phyloP scores from a whole-genome alignment of 2,329 filamentous ascomycete species.

The Fusarium denticulatum region DNA sequence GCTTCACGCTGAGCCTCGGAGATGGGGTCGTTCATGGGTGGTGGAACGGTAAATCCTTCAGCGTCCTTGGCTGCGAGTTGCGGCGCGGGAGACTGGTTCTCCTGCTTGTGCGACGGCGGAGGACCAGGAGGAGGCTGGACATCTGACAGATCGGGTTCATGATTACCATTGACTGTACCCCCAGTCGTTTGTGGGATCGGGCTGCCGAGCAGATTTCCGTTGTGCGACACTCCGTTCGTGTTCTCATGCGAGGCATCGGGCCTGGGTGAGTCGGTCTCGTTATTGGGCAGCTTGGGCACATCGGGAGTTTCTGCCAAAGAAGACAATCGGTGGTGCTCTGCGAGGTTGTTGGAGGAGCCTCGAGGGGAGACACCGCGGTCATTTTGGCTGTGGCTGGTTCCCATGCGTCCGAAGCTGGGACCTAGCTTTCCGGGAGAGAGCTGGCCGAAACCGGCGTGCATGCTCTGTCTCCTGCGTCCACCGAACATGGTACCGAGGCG shows the following conservation, averaged over 20 bases:
- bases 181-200: constrained; percentile 44
- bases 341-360: constrained; percentile 67
- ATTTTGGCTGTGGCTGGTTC: constrained; percentile 64
- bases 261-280: constrained; percentile 40
- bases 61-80: constrained; percentile 66
- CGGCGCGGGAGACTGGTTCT: constrained; percentile 48
- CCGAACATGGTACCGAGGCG: constrained; percentile 75
- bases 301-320: constrained; percentile 68
- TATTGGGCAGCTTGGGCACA: constrained; percentile 43
- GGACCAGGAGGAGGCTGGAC: constrained; percentile 63
- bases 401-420: constrained; percentile 68
- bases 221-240: constrained; percentile 56
- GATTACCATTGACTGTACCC: constrained; percentile 58
- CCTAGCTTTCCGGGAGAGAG: constrained; percentile 64
- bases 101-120: constrained; percentile 55
- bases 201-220: constrained; percentile 44
- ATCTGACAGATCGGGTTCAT: constrained; percentile 59
- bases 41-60: constrained; percentile 81
- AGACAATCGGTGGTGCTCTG: constrained; percentile 63
- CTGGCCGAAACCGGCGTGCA: constrained; percentile 69
- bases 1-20: constrained; percentile 77
- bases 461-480: constrained; percentile 71
- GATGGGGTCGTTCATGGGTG: constrained; percentile 70
- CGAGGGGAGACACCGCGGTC: constrained; percentile 65
- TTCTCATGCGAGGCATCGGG: constrained; percentile 51